Evolutionary conservation across 1,139 yeast species (phyloP).

Genomic region (Geotrichum cucujoidarum): DNA sequence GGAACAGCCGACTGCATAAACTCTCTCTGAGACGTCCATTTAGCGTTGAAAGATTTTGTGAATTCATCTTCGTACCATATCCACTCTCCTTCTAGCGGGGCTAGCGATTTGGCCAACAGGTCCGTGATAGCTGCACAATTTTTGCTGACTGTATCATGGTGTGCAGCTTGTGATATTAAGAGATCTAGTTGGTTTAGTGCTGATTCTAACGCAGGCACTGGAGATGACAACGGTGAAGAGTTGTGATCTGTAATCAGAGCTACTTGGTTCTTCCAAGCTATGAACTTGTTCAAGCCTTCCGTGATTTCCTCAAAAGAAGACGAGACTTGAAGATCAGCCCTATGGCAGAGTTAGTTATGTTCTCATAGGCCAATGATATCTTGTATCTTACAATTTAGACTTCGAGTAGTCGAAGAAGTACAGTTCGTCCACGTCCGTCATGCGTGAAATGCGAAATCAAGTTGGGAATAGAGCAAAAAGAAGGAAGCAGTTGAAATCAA

Average conservation of each 20-base stretch:
- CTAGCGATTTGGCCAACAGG: constrained; percentile 15
- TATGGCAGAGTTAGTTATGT: neutral
- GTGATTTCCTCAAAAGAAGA: constrained; percentile 2
- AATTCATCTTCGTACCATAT: constrained; percentile 24
- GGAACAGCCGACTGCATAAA: constrained; percentile 14
- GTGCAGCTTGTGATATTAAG: neutral
- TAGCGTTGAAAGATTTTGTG: constrained; percentile 13
- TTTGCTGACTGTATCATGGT: neutral
- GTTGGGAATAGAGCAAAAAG: constrained; percentile 1
- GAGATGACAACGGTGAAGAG: neutral
- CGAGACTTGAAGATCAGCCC: constrained; percentile 4
- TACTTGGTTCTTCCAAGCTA: constrained; percentile 7
- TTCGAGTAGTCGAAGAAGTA: constrained; percentile 14
- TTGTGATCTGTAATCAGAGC: neutral
- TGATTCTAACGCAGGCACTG: constrained; percentile 5
- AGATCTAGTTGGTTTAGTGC: constrained; percentile 14
- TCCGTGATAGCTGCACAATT: neutral
- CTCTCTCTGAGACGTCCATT: constrained; percentile 8
- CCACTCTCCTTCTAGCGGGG: constrained; percentile 26
- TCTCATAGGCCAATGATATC: neutral
- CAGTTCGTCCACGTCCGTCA: constrained; percentile 6
- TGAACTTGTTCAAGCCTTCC: constrained; percentile 1
- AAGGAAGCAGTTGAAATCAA: no score
- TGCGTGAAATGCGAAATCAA: no score
- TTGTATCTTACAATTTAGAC: constrained; percentile 6